A percentile compares a stretch with the other conserved stretches of the same genome.
phyloP scores from a whole-genome alignment of 495 filamentous ascomycete species.

The Pseudoneurospora amorphoporcata region DNA sequence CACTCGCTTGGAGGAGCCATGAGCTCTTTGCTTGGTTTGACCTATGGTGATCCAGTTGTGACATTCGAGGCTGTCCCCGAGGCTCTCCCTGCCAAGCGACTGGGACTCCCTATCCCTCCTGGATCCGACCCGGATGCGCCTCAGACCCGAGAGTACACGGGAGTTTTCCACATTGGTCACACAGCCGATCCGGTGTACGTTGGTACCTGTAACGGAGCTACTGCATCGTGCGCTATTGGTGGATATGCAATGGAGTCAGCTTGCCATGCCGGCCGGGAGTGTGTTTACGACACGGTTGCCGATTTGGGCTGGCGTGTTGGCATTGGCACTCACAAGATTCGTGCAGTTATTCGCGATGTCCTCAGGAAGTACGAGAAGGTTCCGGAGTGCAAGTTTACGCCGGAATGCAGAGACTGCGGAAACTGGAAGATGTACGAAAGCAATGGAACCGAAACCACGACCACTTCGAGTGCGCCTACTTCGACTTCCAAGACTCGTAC shows the following conservation, averaged over 20 bases:
- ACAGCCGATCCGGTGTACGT: slow-evolving; percentile 93
- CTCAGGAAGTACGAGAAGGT: slow-evolving; percentile 70
- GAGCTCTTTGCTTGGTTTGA: slow-evolving; percentile 74
- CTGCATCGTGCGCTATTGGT: slow-evolving; percentile 77
- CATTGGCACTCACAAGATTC: slow-evolving; percentile 76
- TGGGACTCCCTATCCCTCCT: slow-evolving; percentile 82
- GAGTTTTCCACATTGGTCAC: slow-evolving; percentile 87
- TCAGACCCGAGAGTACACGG: slow-evolving; percentile 60
- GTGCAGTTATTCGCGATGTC: slow-evolving; percentile 73
- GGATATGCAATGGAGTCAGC: slow-evolving; percentile 89
- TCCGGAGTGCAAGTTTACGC: slow-evolving; percentile 55
- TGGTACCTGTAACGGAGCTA: slow-evolving; percentile 84
- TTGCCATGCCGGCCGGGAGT: slow-evolving; percentile 81
- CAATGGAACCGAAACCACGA: slow-evolving; percentile 70
- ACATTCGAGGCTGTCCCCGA: slow-evolving; percentile 90
- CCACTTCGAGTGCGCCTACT: slow-evolving; percentile 45
- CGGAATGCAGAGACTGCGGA: slow-evolving; percentile 82
- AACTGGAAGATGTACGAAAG: slow-evolving; percentile 91
- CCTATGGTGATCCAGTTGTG: slow-evolving; percentile 76
- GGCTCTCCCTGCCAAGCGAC: slow-evolving; percentile 70
- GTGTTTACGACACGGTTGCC: slow-evolving; percentile 80
- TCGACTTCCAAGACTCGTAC: slow-evolving; percentile 52
- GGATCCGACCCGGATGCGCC: slow-evolving; percentile 58
- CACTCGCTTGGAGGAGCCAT: slow-evolving; percentile 90
- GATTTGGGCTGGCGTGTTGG: slow-evolving; percentile 87